A percentile compares a stretch with the other conserved stretches of the same genome.
Evolutionary conservation across 208 protist species (phyloP).

Genomic region (Leishmania turanica): DNA sequence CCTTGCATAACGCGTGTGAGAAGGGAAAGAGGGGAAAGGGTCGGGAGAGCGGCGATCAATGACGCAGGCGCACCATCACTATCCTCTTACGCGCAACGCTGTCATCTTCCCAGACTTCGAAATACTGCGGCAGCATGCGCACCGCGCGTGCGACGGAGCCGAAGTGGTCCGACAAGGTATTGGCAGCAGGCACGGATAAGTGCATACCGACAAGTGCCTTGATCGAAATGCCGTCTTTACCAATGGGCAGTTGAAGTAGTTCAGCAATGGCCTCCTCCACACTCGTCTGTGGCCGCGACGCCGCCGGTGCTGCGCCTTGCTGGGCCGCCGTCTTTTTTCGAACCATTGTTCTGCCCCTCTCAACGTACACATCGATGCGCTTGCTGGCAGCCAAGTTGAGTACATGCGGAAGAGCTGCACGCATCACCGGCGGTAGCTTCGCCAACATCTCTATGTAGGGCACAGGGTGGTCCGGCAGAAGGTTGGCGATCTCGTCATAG

Average conservation of each 20-base stretch:
- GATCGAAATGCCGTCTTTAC: slow-evolving; percentile 52
- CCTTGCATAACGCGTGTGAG: neutral
- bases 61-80: slow-evolving; percentile 5
- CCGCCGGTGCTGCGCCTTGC: neutral
- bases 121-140: slow-evolving; percentile 75
- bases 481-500: slow-evolving; percentile 71
- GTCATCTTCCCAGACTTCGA: slow-evolving; percentile 19
- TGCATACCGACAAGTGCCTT: slow-evolving; percentile 48
- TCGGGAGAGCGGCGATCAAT: neutral
- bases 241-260: slow-evolving; percentile 61
- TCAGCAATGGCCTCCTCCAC: slow-evolving; percentile 77
- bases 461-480: slow-evolving; percentile 60
- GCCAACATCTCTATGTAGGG: slow-evolving; percentile 29
- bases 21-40: neutral
- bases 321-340: slow-evolving; percentile 33
- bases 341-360: slow-evolving; percentile 44
- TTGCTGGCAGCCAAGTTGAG: slow-evolving; percentile 51
- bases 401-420: slow-evolving; percentile 52
- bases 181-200: slow-evolving; percentile 32
- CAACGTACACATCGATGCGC: slow-evolving; percentile 34
- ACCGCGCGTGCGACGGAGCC: slow-evolving; percentile 50
- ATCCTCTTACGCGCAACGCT: neutral
- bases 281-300: slow-evolving; percentile 27
- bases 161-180: slow-evolving; percentile 58
- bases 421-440: slow-evolving; percentile 68